Conservation (phyloP, 2,329 filamentous ascomycete genomes). For the Fusarium sp. region DNA sequence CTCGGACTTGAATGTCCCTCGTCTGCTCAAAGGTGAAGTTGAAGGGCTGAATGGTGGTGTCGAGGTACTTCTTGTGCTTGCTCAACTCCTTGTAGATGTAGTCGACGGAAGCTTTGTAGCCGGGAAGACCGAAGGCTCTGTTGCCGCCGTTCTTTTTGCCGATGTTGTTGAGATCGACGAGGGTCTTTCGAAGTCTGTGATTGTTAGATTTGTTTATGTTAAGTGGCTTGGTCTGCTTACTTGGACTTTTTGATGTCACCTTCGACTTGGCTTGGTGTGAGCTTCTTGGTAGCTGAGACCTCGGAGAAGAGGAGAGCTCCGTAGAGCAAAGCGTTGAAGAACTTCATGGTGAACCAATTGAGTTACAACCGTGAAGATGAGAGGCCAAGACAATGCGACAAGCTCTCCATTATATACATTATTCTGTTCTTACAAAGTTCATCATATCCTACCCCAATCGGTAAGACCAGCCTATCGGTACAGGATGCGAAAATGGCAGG, state of each 20-base stretch:
- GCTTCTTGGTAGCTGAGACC: constrained; percentile 35
- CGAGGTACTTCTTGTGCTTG: constrained; percentile 55
- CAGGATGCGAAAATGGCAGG: constrained; percentile 38
- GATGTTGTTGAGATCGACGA: constrained; percentile 66
- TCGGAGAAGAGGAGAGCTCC: constrained; percentile 37
- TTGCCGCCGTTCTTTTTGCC: constrained; percentile 67
- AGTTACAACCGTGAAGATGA: not conserved
- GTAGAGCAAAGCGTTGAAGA: constrained; percentile 35
- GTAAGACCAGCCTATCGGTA: constrained; percentile 34
- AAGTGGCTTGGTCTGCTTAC: no score
- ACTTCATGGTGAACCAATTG: constrained; percentile 32
- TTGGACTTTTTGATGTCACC: constrained; percentile 41
- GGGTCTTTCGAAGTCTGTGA: constrained; percentile 62
- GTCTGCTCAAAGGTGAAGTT: constrained; percentile 59
- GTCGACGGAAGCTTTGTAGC: constrained; percentile 68
- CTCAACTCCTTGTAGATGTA: constrained; percentile 62
- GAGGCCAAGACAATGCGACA: constrained; percentile 4
- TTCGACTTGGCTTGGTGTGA: constrained; percentile 41
- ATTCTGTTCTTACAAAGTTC: not conserved
- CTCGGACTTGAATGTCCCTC: constrained; percentile 55
- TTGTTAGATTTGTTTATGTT: no score
- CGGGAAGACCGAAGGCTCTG: constrained; percentile 68
- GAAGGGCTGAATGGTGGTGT: constrained; percentile 60
- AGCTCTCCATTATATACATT: constrained; percentile 23
- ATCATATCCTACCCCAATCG: constrained; percentile 15